phyloP scores from a whole-genome alignment of 2,329 filamentous ascomycete genomes.

The Knufia fluminis region DNA sequence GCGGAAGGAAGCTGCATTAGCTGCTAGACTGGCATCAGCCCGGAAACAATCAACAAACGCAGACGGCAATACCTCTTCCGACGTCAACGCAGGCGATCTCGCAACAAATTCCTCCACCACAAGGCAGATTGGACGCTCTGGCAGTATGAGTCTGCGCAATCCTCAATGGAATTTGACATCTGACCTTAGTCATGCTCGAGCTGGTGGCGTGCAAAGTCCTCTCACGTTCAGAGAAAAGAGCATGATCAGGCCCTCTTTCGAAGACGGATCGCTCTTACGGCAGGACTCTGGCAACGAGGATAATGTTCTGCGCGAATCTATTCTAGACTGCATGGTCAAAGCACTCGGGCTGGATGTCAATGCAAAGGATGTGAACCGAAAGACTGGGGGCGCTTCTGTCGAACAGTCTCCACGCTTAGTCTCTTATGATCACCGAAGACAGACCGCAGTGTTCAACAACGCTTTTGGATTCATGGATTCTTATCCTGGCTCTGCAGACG shows the following conservation, averaged over 20 bases:
- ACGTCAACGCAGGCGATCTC: conserved; percentile 65
- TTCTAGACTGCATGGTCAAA: conserved; percentile 92
- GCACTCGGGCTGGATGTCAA: conserved; percentile 66
- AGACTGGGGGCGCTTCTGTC: conserved; percentile 59
- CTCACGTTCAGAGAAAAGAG: conserved; percentile 35
- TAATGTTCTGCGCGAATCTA: conserved; percentile 75
- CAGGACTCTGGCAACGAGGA: conserved; percentile 84
- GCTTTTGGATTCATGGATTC: conserved; percentile 87
- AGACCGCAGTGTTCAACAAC: conserved; percentile 73
- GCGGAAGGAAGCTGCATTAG: conserved; percentile 68
- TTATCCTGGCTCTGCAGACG: conserved; percentile 67
- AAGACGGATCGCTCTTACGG: conserved; percentile 45
- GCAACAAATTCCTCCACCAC: conserved; percentile 3
- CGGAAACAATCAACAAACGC: conserved; percentile 7
- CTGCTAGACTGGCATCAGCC: conserved; percentile 50
- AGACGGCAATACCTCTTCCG: conserved; percentile 27
- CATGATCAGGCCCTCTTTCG: conserved; percentile 28
- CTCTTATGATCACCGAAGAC: conserved; percentile 70
- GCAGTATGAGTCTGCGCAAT: conserved; percentile 4
- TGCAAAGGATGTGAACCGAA: conserved; percentile 31
- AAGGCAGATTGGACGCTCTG: conserved; percentile 1
- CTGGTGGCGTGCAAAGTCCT: conserved; percentile 27
- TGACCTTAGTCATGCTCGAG: background rate
- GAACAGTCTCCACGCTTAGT: conserved; percentile 78
- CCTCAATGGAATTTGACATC: conserved; percentile 1